phyloP scores from a whole-genome alignment of 2,329 filamentous ascomycete genomes.

The Zymoseptoria passerinii region DNA sequence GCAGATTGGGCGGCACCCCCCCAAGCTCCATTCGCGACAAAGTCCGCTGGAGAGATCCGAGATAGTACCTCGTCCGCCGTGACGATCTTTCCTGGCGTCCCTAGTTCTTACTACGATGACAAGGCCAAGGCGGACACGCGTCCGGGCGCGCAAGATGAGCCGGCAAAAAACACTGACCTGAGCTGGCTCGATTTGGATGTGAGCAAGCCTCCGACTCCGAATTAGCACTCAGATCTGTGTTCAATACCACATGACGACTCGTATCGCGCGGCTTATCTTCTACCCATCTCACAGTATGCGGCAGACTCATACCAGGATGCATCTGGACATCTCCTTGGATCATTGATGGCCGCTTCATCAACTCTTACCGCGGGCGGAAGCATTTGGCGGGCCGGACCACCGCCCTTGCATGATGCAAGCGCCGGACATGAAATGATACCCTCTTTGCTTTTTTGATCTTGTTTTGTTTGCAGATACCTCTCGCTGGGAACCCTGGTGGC shows the following conservation, averaged over 20 bases:
- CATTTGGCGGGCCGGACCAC: background rate
- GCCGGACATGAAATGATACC: background rate
- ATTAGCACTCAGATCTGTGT: background rate
- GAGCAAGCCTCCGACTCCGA: background rate
- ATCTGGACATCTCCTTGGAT: background rate
- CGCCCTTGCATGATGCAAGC: background rate
- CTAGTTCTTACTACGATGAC: slow-evolving; percentile 21
- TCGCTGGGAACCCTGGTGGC: background rate
- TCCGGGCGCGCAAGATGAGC: slow-evolving; percentile 34
- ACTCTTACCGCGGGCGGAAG: background rate
- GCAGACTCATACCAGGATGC: background rate
- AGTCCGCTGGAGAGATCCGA: slow-evolving; percentile 16
- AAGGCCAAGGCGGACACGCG: slow-evolving; percentile 26
- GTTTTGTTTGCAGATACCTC: background rate
- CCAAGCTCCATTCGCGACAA: slow-evolving; percentile 7
- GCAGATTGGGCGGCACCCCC: slow-evolving; percentile 20
- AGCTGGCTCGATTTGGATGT: slow-evolving; percentile 65
- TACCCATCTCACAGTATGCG: background rate
- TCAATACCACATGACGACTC: background rate
- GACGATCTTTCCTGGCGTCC: slow-evolving; percentile 31
- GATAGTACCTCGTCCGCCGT: slow-evolving; percentile 25
- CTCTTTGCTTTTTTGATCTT: background rate
- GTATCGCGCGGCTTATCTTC: background rate
- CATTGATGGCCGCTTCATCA: background rate
- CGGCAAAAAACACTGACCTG: slow-evolving; percentile 48